These are phyloP conservation scores for Pythium guiyangense DNA, from an alignment of 352 stramenopile species.

Conservation along the genomic window DNA sequence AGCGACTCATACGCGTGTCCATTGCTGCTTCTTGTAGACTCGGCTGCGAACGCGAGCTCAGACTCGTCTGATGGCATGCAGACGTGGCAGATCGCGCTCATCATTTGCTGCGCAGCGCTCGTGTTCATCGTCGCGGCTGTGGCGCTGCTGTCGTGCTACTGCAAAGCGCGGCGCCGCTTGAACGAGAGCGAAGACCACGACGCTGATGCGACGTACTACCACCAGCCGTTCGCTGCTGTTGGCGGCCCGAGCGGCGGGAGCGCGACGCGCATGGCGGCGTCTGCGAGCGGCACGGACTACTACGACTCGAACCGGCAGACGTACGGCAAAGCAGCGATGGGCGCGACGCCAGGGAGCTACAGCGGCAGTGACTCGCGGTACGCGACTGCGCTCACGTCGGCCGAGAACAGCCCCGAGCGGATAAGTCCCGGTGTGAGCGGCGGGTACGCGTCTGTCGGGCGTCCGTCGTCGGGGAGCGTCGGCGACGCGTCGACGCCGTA, in stretches of 20 bases:
- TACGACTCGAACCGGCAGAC: not conserved
- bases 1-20: too few species aligned
- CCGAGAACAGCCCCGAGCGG: conserved; percentile 3
- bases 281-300: not conserved
- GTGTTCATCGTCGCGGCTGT: conserved; percentile 45
- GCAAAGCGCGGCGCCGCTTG: conserved; percentile 40
- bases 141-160: conserved; percentile 54
- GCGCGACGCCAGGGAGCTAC: not conserved
- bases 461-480: conserved; percentile 7
- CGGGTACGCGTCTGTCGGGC: not conserved
- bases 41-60: too few species aligned
- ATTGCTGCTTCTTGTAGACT: too few species aligned
- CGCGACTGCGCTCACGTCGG: conserved; percentile 1
- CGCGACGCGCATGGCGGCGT: not conserved
- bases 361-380: conserved; percentile 7
- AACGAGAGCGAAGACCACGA: conserved; percentile 44
- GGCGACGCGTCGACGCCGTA: conserved; percentile 8
- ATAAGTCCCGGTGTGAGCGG: not conserved
- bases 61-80: conserved; percentile 21
- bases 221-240: conserved; percentile 20
- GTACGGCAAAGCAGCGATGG: not conserved
- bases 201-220: conserved; percentile 36
- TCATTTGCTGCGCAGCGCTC: conserved; percentile 50
- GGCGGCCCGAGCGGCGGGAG: not conserved
- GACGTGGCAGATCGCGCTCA: conserved; percentile 53